Evolutionary conservation across 129 eudicot species (phyloP).

Genomic region (Centrapalus pauciflorus): DNA sequence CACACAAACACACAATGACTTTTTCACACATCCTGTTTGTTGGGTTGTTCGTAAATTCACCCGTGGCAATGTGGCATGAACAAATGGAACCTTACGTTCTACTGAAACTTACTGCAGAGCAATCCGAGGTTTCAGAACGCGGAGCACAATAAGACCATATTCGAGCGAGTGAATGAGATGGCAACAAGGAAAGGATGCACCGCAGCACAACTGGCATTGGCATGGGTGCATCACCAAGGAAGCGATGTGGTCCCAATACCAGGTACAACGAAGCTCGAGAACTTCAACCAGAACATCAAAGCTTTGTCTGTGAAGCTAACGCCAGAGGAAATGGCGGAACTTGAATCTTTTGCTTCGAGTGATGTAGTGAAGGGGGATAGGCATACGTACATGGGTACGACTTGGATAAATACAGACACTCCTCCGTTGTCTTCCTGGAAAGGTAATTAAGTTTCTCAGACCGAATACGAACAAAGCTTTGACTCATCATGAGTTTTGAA

Average conservation of each 20-base stretch:
- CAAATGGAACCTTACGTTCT: too few relatives aligned
- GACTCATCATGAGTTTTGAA: too few relatives aligned
- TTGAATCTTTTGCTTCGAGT: constrained; percentile 33
- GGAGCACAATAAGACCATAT: constrained; percentile 38
- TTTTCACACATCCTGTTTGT: too few relatives aligned
- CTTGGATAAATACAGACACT: constrained; percentile 40
- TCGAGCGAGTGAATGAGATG: constrained; percentile 33
- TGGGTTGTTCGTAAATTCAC: too few relatives aligned
- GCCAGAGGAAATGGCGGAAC: constrained; percentile 36
- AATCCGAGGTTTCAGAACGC: constrained; percentile 51
- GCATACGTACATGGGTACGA: background rate
- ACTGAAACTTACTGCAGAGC: constrained; percentile 16
- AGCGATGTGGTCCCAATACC: constrained; percentile 55
- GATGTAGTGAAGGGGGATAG: constrained; percentile 46
- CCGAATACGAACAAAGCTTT: too few relatives aligned
- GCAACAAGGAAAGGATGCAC: constrained; percentile 52
- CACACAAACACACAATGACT: too few relatives aligned
- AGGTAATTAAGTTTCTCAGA: background rate
- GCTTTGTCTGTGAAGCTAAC: constrained; percentile 47
- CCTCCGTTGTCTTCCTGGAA: constrained; percentile 50
- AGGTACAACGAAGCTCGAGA: constrained; percentile 51
- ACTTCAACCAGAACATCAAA: constrained; percentile 39
- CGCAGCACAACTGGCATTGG: constrained; percentile 49
- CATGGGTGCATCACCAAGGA: constrained; percentile 66
- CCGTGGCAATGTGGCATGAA: too few relatives aligned